phyloP scores from a whole-genome alignment of 306 rosid species.

The Begonia fuchsioides region DNA sequence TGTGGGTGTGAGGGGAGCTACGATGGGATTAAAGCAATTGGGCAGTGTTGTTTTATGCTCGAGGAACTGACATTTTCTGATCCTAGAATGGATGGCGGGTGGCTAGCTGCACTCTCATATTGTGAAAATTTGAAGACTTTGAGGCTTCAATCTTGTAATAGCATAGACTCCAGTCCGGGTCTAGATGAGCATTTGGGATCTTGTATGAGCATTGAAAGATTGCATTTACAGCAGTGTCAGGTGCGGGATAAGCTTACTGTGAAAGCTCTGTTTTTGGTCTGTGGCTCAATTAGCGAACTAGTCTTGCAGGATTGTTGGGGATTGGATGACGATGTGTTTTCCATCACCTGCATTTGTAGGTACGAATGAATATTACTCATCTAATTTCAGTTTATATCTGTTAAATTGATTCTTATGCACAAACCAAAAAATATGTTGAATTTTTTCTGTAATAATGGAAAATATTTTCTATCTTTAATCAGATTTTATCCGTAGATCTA shows the following conservation, averaged over 20 bases:
- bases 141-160: conserved; percentile 41
- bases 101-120: conserved; percentile 57
- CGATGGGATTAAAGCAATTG: conserved; percentile 84
- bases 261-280: conserved; percentile 36
- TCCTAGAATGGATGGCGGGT: conserved; percentile 83
- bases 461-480: too few species aligned
- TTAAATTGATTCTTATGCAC: not conserved
- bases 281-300: conserved; percentile 54
- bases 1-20: conserved; percentile 78
- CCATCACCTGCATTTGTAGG: conserved; percentile 50
- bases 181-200: conserved; percentile 57
- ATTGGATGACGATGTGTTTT: conserved; percentile 34
- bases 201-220: conserved; percentile 44
- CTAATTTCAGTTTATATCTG: too few species aligned
- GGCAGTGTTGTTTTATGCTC: conserved; percentile 75
- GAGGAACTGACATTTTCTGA: conserved; percentile 60
- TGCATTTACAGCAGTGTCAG: conserved; percentile 56
- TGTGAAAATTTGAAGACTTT: conserved; percentile 76
- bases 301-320: conserved; percentile 85
- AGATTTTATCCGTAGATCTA: too few species aligned
- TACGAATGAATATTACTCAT: conserved; percentile 6
- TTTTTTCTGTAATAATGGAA: too few species aligned
- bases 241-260: conserved; percentile 33
- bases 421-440: not conserved
- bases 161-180: conserved; percentile 53